Evolutionary conservation across 805 yeast genomes (phyloP).

Genomic region (Cyberlindnera petersonii): DNA sequence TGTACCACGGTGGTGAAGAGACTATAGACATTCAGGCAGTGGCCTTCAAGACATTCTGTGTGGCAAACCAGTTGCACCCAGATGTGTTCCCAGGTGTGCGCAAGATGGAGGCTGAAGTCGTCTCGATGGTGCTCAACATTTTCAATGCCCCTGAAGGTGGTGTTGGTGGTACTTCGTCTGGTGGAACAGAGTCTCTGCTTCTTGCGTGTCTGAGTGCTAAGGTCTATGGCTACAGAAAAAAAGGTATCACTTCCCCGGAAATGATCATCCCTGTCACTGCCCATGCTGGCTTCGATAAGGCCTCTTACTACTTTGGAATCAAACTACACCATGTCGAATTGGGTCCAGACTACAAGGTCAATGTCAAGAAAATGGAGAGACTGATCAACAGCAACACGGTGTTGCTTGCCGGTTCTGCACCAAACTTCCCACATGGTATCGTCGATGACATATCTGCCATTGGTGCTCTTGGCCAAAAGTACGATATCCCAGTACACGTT

Average conservation of each 20-base stretch:
- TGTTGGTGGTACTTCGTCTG: conserved; percentile 84
- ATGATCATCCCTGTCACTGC: conserved; percentile 85
- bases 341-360: conserved; percentile 63
- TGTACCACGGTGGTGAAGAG: conserved; percentile 91
- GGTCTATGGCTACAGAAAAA: conserved; percentile 56
- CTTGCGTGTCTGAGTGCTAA: conserved; percentile 87
- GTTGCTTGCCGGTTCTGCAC: conserved; percentile 87
- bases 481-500: conserved; percentile 86
- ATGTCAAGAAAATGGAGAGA: conserved; percentile 54
- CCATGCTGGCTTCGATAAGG: conserved; percentile 95
- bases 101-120: conserved; percentile 94
- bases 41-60: conserved; percentile 73
- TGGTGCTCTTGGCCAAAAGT: conserved; percentile 50
- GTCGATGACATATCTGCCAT: conserved; percentile 81
- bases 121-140: conserved; percentile 77
- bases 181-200: conserved; percentile 92
- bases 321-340: conserved; percentile 76
- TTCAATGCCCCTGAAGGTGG: conserved; percentile 73
- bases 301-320: conserved; percentile 86
- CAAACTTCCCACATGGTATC: conserved; percentile 96
- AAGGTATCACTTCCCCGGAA: conserved; percentile 71
- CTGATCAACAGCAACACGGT: conserved; percentile 78
- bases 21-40: conserved; percentile 67
- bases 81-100: conserved; percentile 96
- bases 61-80: conserved; percentile 94